A percentile compares a stretch with the other conserved stretches of the same genome.
phyloP scores from a whole-genome alignment of 2,329 filamentous ascomycete species.

The Neofusicoccum ribis region DNA sequence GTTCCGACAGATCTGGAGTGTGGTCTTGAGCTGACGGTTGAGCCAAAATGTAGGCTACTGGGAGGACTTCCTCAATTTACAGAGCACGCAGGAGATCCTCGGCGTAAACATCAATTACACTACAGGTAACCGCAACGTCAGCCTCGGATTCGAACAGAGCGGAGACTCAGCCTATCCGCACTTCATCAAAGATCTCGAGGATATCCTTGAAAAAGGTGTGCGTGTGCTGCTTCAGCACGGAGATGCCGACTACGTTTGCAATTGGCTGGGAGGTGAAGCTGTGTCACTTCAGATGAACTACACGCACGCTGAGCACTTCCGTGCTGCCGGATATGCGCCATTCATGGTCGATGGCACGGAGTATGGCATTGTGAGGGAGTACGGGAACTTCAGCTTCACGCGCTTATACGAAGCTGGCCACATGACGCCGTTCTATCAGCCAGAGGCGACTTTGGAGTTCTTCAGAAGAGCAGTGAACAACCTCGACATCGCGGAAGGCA shows the following conservation, averaged over 20 bases:
- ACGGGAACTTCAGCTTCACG: slow-evolving; percentile 62
- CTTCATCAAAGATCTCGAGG: slow-evolving; percentile 48
- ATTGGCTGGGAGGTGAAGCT: slow-evolving; percentile 73
- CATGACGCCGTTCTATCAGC: slow-evolving; percentile 48
- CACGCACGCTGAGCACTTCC: background rate
- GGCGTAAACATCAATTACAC: slow-evolving; percentile 56
- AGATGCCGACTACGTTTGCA: slow-evolving; percentile 57
- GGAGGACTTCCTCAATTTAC: slow-evolving; percentile 50
- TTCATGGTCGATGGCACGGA: slow-evolving; percentile 60
- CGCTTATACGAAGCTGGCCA: slow-evolving; percentile 56
- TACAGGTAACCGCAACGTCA: slow-evolving; percentile 44
- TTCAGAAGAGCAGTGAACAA: background rate
- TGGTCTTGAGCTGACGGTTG: too few relatives aligned
- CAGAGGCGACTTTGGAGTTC: slow-evolving; percentile 22
- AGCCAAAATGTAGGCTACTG: slow-evolving; percentile 32
- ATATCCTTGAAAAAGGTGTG: slow-evolving; percentile 56
- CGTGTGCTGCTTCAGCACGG: slow-evolving; percentile 60
- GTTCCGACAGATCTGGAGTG: background rate
- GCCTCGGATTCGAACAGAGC: slow-evolving; percentile 45
- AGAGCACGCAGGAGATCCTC: slow-evolving; percentile 29
- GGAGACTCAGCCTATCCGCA: slow-evolving; percentile 50
- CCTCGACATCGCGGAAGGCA: background rate
- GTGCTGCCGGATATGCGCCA: slow-evolving; percentile 67
- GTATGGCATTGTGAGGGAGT: slow-evolving; percentile 69
- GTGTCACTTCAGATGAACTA: slow-evolving; percentile 56